Evolutionary conservation across 1,139 yeast genomes (phyloP).

Genomic region (Nadsonia commutata): DNA sequence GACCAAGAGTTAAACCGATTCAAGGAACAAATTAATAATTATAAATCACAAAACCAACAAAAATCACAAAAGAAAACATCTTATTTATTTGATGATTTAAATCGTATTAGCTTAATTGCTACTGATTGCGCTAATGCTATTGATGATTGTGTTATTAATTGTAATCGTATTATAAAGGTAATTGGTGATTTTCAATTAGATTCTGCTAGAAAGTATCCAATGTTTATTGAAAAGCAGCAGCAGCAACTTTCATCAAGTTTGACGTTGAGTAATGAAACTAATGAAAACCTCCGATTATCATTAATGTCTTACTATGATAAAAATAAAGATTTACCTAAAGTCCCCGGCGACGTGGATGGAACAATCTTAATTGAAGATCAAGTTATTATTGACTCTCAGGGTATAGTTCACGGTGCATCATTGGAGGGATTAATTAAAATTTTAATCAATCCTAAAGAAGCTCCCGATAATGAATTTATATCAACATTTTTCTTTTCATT

Average conservation of each 20-base stretch:
- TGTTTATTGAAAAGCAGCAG: too few relatives aligned
- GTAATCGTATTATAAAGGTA: conserved; percentile 34
- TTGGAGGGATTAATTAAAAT: conserved; percentile 59
- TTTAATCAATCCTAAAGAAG: conserved; percentile 50
- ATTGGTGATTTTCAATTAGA: conserved; percentile 66
- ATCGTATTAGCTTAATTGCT: conserved; percentile 11
- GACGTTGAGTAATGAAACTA: not conserved
- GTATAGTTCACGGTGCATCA: conserved; percentile 60
- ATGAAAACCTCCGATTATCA: not conserved
- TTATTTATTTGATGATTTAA: conserved; percentile 8
- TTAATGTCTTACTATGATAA: not conserved
- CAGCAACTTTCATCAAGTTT: too few relatives aligned
- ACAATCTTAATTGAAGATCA: conserved; percentile 13
- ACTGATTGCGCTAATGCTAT: conserved; percentile 23
- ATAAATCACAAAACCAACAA: not conserved
- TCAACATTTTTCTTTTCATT: conserved; percentile 74
- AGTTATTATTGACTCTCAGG: conserved; percentile 31
- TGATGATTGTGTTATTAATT: conserved; percentile 29
- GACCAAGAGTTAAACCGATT: not conserved
- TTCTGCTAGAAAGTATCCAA: conserved; percentile 54
- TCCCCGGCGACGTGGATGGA: not conserved
- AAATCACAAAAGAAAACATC: not conserved
- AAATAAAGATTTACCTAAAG: not conserved
- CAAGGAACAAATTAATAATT: not conserved
- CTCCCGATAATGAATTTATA: conserved; percentile 54